Conservation (phyloP, 2,329 filamentous ascomycete species). For the Exophiala phaeomuriformis region DNA sequence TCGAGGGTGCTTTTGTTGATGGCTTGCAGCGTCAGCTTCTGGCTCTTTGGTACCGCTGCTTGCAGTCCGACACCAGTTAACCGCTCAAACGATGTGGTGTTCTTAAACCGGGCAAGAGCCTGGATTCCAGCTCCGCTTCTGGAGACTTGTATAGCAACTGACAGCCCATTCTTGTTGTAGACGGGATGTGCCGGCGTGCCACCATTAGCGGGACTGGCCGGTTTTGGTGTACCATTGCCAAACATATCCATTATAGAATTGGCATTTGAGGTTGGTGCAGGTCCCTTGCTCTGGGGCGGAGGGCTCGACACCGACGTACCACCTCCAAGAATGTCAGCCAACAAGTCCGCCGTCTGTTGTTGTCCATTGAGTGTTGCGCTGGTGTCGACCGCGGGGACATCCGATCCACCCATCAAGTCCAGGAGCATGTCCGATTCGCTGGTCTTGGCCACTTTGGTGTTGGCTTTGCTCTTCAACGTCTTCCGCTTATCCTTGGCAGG, state of each 20-base stretch:
- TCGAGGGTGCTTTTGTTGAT: constrained; percentile 75
- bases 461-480: constrained; percentile 64
- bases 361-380: constrained; percentile 51
- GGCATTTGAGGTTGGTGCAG: constrained; percentile 54
- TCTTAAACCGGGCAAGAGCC: constrained; percentile 75
- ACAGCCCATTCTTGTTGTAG: constrained; percentile 80
- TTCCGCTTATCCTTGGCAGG: constrained; percentile 54
- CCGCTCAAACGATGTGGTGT: constrained; percentile 57
- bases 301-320: constrained; percentile 51
- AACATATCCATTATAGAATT: constrained; percentile 91
- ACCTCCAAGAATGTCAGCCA: constrained; percentile 85
- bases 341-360: constrained; percentile 71
- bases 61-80: constrained; percentile 76
- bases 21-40: constrained; percentile 84
- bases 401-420: constrained; percentile 82
- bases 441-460: constrained; percentile 68
- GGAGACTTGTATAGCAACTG: constrained; percentile 74
- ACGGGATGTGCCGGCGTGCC: constrained; percentile 55
- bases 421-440: constrained; percentile 78
- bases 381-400: constrained; percentile 53
- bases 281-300: constrained; percentile 44
- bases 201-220: constrained; percentile 41
- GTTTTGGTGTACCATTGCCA: constrained; percentile 36
- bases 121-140: constrained; percentile 65
- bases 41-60: constrained; percentile 91